Evolutionary conservation across 1,139 yeast species (phyloP).

Genomic region (Zygosaccharomyces sapae): DNA sequence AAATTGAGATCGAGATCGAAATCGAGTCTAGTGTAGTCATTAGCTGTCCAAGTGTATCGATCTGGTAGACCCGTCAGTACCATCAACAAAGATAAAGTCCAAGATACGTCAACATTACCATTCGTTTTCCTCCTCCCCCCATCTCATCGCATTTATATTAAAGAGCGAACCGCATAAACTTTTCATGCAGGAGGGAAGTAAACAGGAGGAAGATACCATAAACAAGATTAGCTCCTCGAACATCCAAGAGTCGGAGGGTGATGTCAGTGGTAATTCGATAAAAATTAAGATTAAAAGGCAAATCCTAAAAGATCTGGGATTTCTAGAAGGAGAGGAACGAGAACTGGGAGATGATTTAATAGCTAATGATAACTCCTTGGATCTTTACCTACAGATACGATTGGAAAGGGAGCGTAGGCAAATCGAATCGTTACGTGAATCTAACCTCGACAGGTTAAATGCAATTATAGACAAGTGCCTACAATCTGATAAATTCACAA

Average conservation of each 20-base stretch:
- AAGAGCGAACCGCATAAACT: conserved; percentile 2
- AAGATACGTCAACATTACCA: too few relatives aligned
- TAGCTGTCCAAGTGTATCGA: not conserved
- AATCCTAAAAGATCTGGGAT: conserved; percentile 19
- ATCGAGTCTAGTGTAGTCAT: not conserved
- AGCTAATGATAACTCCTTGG: conserved; percentile 14
- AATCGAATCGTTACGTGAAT: conserved; percentile 20
- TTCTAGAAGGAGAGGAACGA: conserved; percentile 6
- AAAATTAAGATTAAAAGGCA: conserved; percentile 4
- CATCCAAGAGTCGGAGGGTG: not conserved
- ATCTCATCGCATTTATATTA: conserved; percentile 6
- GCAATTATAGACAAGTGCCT: conserved; percentile 22
- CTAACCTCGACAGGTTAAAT: conserved; percentile 20
- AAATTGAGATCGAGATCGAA: not conserved
- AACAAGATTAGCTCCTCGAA: not conserved
- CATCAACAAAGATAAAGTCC: not conserved
- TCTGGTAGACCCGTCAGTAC: not conserved
- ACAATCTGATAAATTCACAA: conserved; percentile 18
- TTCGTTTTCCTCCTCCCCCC: not conserved
- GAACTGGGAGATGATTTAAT: conserved; percentile 8
- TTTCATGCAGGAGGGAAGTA: conserved; percentile 7
- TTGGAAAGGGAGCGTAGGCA: conserved; percentile 20
- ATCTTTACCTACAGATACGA: conserved; percentile 20
- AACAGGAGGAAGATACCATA: conserved; percentile 3
- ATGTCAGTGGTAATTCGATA: not conserved